Conservation (phyloP, 2,329 filamentous ascomycete genomes). For the Phyllosticta citriasiana region DNA sequence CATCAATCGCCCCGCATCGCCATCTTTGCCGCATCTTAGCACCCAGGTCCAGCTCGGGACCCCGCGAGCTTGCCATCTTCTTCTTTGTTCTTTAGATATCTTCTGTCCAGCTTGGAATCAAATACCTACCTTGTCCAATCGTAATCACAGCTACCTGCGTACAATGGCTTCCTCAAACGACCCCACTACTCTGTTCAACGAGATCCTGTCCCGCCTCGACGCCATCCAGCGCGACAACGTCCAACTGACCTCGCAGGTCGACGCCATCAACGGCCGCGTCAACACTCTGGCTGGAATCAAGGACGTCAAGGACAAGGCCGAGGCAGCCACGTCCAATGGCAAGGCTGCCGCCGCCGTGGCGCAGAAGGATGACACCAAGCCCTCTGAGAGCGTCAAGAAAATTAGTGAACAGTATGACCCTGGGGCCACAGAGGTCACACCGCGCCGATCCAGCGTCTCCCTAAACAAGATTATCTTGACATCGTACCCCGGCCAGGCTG, state of each 20-base stretch:
- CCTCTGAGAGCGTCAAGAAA: constrained; percentile 22
- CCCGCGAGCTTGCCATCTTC: not conserved
- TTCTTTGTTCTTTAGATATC: not conserved
- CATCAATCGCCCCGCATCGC: not conserved
- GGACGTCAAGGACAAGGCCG: constrained; percentile 43
- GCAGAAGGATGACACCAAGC: constrained; percentile 25
- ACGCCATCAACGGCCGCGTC: constrained; percentile 51
- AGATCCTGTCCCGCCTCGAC: constrained; percentile 47
- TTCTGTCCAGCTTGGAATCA: not conserved
- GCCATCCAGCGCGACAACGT: constrained; percentile 47
- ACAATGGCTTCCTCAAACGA: constrained; percentile 1
- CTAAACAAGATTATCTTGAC: constrained; percentile 56
- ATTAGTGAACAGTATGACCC: constrained; percentile 32
- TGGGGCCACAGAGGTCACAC: constrained; percentile 18
- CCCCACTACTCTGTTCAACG: constrained; percentile 33
- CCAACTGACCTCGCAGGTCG: constrained; percentile 45
- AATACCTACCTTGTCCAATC: not conserved
- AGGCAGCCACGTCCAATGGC: constrained; percentile 12
- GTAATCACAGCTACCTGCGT: not conserved
- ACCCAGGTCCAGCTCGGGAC: not conserved
- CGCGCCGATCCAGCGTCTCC: constrained; percentile 30
- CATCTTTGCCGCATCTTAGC: not conserved
- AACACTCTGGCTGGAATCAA: constrained; percentile 52
- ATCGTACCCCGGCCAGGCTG: constrained; percentile 88
- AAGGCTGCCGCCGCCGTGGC: constrained; percentile 16